Evolutionary conservation across 108 stramenopile genomes (phyloP).

Genomic region (Nannochloropsis oceanica): DNA sequence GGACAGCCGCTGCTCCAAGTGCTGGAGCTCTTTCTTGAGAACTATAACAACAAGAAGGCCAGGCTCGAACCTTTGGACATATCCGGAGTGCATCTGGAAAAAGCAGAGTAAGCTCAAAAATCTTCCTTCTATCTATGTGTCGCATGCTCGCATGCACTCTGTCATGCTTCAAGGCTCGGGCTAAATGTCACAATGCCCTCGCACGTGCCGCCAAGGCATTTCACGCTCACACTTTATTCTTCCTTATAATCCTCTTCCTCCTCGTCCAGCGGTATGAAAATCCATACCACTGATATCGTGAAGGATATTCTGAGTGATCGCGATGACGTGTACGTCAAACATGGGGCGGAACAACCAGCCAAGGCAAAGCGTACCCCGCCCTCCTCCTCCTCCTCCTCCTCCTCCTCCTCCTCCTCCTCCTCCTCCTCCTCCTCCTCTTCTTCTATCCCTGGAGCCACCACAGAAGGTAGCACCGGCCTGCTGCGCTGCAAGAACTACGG

Average conservation of each 20-base stretch:
- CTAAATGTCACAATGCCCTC: background rate
- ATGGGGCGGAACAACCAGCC: conserved; percentile 1
- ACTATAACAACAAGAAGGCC: conserved; percentile 40
- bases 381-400: background rate
- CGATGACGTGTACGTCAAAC: conserved; percentile 27
- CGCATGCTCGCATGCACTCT: background rate
- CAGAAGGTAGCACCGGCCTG: background rate
- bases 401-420: background rate
- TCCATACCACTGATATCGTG: conserved; percentile 23
- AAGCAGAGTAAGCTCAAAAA: background rate
- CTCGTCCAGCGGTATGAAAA: background rate
- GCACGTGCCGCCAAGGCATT: too few relatives aligned
- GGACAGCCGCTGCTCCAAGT: conserved; percentile 27
- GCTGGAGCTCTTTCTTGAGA: conserved; percentile 33
- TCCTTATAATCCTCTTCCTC: background rate
- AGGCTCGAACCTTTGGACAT: conserved; percentile 6
- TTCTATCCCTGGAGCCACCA: background rate
- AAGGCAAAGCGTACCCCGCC: background rate
- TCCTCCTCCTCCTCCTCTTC: background rate
- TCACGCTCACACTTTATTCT: background rate
- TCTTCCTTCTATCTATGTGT: background rate
- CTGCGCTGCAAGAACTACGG: conserved; percentile 42
- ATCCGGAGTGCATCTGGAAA: conserved; percentile 15
- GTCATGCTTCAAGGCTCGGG: background rate
- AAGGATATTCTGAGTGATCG: conserved; percentile 26